Evolutionary conservation across 2,329 filamentous ascomycete species (phyloP).

Genomic region (Aureobasidium sp.): DNA sequence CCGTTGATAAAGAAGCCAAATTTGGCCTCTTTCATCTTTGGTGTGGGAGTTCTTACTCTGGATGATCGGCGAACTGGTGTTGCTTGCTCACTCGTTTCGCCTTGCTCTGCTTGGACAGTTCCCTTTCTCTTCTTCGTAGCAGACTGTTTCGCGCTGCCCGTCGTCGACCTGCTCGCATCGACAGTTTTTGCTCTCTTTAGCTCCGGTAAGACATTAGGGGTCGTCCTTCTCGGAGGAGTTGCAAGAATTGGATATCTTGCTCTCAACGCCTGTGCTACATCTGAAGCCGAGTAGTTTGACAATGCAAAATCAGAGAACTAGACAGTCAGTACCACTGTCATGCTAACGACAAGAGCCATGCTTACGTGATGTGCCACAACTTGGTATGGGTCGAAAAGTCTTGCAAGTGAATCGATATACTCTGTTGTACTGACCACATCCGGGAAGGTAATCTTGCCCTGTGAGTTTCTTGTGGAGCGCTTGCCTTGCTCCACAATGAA

Average conservation of each 20-base stretch:
- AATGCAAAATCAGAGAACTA: neutral
- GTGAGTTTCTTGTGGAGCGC: neutral
- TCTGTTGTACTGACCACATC: neutral
- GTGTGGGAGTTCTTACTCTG: neutral
- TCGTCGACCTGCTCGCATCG: neutral
- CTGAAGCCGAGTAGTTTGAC: neutral
- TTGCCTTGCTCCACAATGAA: neutral
- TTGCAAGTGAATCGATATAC: neutral
- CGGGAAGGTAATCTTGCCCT: neutral
- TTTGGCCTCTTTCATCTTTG: neutral
- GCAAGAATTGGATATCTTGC: neutral
- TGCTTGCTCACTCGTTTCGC: neutral
- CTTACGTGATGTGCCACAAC: slow-evolving; percentile 12
- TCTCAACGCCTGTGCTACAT: neutral
- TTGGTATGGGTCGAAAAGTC: neutral
- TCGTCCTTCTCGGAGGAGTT: neutral
- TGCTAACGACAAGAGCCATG: neutral
- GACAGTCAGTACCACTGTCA: neutral
- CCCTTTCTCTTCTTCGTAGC: neutral
- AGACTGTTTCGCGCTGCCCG: neutral
- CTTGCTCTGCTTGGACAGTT: neutral
- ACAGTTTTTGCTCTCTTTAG: neutral
- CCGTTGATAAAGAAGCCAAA: slow-evolving; percentile 1
- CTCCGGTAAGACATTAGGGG: neutral
- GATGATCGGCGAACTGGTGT: neutral